Evolutionary conservation across 768 basidiomycete genomes (phyloP).

Genomic region (Serendipita sp.): DNA sequence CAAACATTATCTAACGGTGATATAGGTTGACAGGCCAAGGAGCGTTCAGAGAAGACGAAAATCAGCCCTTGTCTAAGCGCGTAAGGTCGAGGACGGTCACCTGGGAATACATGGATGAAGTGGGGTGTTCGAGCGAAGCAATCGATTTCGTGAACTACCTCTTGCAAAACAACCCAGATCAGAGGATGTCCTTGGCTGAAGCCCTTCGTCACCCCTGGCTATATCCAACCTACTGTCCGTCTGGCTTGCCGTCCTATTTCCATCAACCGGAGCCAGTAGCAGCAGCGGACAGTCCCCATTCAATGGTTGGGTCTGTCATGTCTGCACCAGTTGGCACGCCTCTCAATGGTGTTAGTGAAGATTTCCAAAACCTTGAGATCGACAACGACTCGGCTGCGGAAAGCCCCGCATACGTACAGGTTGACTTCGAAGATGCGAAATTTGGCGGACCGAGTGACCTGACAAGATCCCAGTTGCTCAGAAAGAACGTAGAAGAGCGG

Average conservation of each 20-base stretch:
- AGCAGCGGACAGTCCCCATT: not conserved
- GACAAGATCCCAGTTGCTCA: not conserved
- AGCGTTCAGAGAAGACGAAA: conserved; percentile 34
- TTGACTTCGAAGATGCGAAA: not conserved
- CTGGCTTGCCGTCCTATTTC: not conserved
- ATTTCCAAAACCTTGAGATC: not conserved
- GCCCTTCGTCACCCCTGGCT: conserved; percentile 75
- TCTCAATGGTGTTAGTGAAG: not conserved
- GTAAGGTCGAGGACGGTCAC: conserved; percentile 45
- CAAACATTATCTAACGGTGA: not conserved
- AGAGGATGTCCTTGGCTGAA: conserved; percentile 53
- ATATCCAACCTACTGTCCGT: not conserved
- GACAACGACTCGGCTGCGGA: not conserved
- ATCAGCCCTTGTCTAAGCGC: conserved; percentile 42
- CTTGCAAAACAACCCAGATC: conserved; percentile 43
- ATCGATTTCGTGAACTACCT: conserved; percentile 50
- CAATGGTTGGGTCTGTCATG: not conserved
- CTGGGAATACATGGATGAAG: conserved; percentile 32
- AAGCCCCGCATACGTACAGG: not conserved
- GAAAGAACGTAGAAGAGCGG: not conserved
- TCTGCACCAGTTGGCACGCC: not conserved
- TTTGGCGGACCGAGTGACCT: not conserved
- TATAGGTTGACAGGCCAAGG: conserved; percentile 9
- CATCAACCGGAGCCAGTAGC: too few species aligned
- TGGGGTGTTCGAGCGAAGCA: conserved; percentile 27